Base-by-base conservation (phyloP, 768 basidiomycete species). In the Cystobasidium ongulense region DNA sequence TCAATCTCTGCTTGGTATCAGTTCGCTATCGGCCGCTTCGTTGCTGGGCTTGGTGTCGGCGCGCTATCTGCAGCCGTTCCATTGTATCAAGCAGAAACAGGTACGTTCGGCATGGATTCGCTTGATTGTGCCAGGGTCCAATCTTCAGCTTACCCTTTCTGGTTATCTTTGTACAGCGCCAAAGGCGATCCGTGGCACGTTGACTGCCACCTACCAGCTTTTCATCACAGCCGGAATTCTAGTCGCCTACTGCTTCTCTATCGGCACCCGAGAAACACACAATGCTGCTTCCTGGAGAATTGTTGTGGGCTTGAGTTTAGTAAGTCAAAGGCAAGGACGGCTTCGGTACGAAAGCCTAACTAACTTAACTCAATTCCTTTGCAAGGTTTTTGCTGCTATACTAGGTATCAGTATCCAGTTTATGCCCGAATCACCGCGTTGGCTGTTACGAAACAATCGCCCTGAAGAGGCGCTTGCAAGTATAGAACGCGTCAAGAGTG, bases 131-230 rank as follows among this genome's bases (percentile, higher is more conserved):
- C 57, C 65, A 35, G 17, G n/a, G n/a, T n/a, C n/a, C n/a, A n/a
- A 39, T 10, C 36, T 38, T 62, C 46, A 63, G 62, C 59, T 23
- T 74, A 74, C 61, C 64, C 73, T 36, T 63, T 86, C 84, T 89
- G 88, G 79, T 86, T 88, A 84, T 87, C 87, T 10, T n/a, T 88
- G 89, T 80, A 87, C 87, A 0, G 88, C 88, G 0, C 89, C 89
- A 15, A 83, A 87, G 13, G 86, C 89, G 75, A 86, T 90, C 71
- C 85, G 89, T 66, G 89, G 89, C 1, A 85, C 88, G 0, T 81
- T 79, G 35, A 88, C 87, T 18, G 86, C 85, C 1, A 86, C 85
- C 3, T 86, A 85, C 76, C 86, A 87, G 77, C 39, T 81, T 63
- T 46, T 63, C 33, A 79, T 75, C 53, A 89, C 88, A 0, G 83